Evolutionary conservation across 1,284 basidiomycete species (phyloP), one percentile per base, ranked within the genome.

Genomic region (Sporisorium iseilematis-ciliati): DNA sequence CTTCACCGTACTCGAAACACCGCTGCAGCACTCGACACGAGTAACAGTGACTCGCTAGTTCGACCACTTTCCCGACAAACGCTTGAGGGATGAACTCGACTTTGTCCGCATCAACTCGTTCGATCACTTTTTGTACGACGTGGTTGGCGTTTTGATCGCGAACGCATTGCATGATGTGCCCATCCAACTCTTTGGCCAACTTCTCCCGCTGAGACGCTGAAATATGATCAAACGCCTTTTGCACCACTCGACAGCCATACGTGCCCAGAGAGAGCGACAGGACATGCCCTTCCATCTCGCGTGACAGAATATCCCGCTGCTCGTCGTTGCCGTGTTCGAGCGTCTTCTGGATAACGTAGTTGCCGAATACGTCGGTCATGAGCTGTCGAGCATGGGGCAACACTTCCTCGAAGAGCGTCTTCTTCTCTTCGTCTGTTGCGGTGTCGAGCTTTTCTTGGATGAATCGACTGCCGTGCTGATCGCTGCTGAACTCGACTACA

Each of bases 111-210:
- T 63, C 95, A 0, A 78, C 58, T 6, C 66, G 46, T 46, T 72
- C 65, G 35, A 75, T 57, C 29, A 81, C 49, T 57, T 82, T 84
- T 79, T 89, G 88, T 46, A 89, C 85, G 38, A 97, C 96, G 86
- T 98, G 96, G 82, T 98, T 98, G 59, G 94, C 95, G 80, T 98
- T 97, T 31, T 92, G 90, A 79, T 97, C 94, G 84, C 92, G 92
- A 64, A 97, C 93, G 80, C 94, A 96, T 80, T 90, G 90, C 68
- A 97, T 87, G 29, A 97, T 90, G 79, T 93, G 90, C 0, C 90
- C 89, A 64, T 93, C 91, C 40, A 99, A 88, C 86, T 96, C 94
- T 65, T 88, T 57, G 16, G 80, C 75, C 20, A 84, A 51, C 10
- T 42, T 62, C 16, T 80, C 65, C 21, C 76, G 57, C 35, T 78